These are phyloP conservation scores for Tremellales sp. DNA, from an alignment of 1,284 basidiomycete genomes.

Conservation along the genomic window DNA sequence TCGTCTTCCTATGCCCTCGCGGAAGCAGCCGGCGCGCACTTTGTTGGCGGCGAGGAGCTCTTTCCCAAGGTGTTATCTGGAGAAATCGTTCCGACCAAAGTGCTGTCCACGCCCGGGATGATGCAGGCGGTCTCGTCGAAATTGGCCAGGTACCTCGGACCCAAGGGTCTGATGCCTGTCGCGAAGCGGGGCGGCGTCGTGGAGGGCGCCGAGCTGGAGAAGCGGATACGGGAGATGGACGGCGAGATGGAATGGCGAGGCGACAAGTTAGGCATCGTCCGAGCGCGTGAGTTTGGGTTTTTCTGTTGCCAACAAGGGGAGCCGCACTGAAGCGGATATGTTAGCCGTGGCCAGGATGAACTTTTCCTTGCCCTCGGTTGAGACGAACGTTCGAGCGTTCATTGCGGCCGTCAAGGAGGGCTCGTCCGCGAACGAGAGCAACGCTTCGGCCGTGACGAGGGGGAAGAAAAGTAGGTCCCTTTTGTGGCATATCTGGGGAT, in stretches of 20 bases:
- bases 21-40: constrained; percentile 72
- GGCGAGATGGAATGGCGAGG: constrained; percentile 90
- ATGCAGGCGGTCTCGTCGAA: constrained; percentile 72
- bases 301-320: not conserved
- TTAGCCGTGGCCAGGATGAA: constrained; percentile 48
- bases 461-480: constrained; percentile 30
- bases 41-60: constrained; percentile 80
- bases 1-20: constrained; percentile 57
- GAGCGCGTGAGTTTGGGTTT: constrained; percentile 58
- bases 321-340: constrained; percentile 2
- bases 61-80: constrained; percentile 57
- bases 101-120: constrained; percentile 73
- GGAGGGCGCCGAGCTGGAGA: constrained; percentile 64
- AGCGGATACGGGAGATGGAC: constrained; percentile 72
- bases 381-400: constrained; percentile 75
- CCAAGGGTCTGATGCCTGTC: constrained; percentile 91
- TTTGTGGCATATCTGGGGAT: constrained; percentile 9
- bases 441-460: constrained; percentile 19
- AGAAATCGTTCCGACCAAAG: constrained; percentile 41
- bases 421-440: constrained; percentile 17
- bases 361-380: constrained; percentile 70
- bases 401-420: constrained; percentile 59
- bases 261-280: constrained; percentile 80
- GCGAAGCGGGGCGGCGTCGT: constrained; percentile 91
- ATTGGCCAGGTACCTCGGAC: constrained; percentile 85